Conservation (phyloP, 2,329 filamentous ascomycete species). For the Fusarium brevicatenulatum region DNA sequence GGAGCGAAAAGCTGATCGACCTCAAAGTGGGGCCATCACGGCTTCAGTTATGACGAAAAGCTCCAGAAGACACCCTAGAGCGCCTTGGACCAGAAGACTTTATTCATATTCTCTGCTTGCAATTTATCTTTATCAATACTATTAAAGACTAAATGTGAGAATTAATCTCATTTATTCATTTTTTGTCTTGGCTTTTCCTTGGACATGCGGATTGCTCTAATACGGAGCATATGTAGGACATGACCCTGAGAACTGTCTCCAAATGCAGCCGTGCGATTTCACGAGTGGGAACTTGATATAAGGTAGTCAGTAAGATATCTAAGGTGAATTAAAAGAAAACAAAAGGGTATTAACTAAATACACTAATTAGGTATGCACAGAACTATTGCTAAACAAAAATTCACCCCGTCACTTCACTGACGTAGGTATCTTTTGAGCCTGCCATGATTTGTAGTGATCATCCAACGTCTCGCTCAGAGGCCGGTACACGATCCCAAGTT, state of each 20-base stretch:
- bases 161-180: too few species aligned
- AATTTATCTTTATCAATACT: accelerated
- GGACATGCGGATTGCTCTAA: too few species aligned
- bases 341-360: accelerated
- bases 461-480: not conserved
- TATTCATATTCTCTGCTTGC: accelerated
- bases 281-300: too few species aligned
- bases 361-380: accelerated
- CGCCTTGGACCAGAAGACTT: accelerated
- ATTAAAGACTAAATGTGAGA: not conserved
- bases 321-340: too few species aligned
- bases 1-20: slow-evolving; percentile 20
- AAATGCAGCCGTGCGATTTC: too few species aligned
- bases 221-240: too few species aligned
- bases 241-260: too few species aligned
- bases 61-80: not conserved
- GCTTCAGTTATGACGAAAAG: not conserved
- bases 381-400: accelerated
- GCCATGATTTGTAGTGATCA: slow-evolving; percentile 1
- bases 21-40: slow-evolving; percentile 10
- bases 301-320: too few species aligned
- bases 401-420: not conserved
- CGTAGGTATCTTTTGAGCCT: not conserved
- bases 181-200: too few species aligned
- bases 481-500: not conserved